Base-by-base conservation (phyloP, 441 rosid species). In the Corymbia calophylla region DNA sequence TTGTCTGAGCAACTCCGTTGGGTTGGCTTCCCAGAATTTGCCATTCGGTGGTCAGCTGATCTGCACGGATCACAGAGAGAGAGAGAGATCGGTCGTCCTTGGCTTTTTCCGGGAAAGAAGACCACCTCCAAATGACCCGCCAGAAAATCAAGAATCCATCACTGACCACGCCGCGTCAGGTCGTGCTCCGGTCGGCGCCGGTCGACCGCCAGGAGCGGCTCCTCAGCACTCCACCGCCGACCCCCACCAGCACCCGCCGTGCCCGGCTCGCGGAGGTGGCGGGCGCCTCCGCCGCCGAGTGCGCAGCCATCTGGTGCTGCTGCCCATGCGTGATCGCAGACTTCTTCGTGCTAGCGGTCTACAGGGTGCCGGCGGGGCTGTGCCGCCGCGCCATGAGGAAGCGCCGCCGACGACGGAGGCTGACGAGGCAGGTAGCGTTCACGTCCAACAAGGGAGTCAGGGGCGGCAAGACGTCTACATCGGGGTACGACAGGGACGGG, bases 291-390 rank as follows among this genome's bases (percentile, higher is more conserved):
- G 19, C 95, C 18, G 95, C 95, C 4, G 95, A 93, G 87, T 95
- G 96, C 86, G 95, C 93, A 1, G 95, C 96, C 16, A 85, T 95
- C 14, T 92, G 93, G 49, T 95, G 96, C 77, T 94, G 95, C 73
- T 94, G 96, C 85, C 96, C 95, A 0, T 94, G 93, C 73, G 94
- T 91, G 17, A 87, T 95, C 49, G 86, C 87, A 29, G 90, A 94
- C 66, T 53, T 90, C 56, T 7, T 90, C 32, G 68, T 87, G 47
- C 88, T 53, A 19, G 87, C 64, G 6, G 87, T 32, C 87, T 86
- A 92, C 88, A 92, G 92, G 86, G 87, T 94, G 4, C 95, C 95
- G 1, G 93, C 91, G 0, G 93, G 95, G 51, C 92, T 94, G 1
- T 94, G 93, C 92, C 91, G 92, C 66, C 91, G 92, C 1, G 94